Percentiles rank a stretch among this genome's conserved stretches.
These are phyloP conservation scores for Backusella tuberculispora DNA, from an alignment of 192 early-diverging fungal species.

Conservation along the genomic window DNA sequence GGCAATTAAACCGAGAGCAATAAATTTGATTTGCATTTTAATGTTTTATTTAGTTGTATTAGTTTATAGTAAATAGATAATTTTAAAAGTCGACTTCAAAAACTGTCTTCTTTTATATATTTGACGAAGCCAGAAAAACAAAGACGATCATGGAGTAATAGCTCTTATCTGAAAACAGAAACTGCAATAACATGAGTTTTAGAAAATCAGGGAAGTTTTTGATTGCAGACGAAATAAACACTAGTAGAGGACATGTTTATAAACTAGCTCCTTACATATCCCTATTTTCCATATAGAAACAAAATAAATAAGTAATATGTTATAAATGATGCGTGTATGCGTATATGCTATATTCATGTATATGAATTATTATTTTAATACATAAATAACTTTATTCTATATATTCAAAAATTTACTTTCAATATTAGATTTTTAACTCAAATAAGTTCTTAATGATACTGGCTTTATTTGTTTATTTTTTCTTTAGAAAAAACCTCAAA, in stretches of 20 bases:
- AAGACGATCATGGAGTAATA: background rate
- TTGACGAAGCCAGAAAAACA: background rate
- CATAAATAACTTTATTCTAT: too few species aligned
- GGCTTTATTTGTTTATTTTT: too few species aligned
- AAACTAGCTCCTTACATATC: background rate
- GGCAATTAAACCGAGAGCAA: slow-evolving; percentile 22
- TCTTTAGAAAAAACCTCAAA: background rate
- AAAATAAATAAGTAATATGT: background rate
- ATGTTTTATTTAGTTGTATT: background rate
- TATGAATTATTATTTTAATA: too few species aligned
- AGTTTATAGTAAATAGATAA: background rate
- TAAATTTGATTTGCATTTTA: slow-evolving; percentile 9
- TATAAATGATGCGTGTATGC: background rate
- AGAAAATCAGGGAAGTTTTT: background rate
- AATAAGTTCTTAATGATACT: background rate
- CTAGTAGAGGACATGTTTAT: background rate
- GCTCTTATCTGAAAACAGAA: background rate
- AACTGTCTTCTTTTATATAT: background rate
- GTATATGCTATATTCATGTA: background rate
- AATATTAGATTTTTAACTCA: background rate
- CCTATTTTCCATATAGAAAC: background rate
- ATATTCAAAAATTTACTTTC: too few species aligned
- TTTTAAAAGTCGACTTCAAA: background rate
- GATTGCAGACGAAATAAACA: background rate
- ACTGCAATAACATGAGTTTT: slow-evolving; percentile 12